Evolutionary conservation across 208 protist genomes (phyloP).

Genomic region (Hexamita inflata): DNA sequence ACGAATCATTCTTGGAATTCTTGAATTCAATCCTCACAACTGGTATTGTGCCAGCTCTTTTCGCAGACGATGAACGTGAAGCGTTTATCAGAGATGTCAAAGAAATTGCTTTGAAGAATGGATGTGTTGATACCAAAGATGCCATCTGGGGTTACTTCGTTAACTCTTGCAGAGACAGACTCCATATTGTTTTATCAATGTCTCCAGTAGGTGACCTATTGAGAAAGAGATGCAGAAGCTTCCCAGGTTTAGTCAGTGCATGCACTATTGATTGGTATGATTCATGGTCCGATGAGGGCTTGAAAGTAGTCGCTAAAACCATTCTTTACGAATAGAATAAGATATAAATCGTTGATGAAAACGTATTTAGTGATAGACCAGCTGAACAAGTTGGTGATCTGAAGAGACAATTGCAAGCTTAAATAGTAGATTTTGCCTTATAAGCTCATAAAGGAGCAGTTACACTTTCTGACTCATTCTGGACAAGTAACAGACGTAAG

Average conservation of each 20-base stretch:
- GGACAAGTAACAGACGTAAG: conserved; percentile 69
- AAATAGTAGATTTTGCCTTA: conserved; percentile 10
- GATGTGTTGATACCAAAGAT: conserved; percentile 69
- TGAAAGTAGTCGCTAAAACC: conserved; percentile 66
- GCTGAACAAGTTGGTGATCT: background rate
- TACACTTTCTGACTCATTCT: conserved; percentile 64
- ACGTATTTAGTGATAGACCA: background rate
- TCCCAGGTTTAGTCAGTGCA: conserved; percentile 83
- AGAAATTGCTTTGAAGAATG: conserved; percentile 62
- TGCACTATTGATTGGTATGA: conserved; percentile 97
- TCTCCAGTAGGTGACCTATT: conserved; percentile 80
- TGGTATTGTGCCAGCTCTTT: conserved; percentile 90
- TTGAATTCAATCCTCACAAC: conserved; percentile 96
- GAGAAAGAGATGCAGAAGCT: conserved; percentile 79
- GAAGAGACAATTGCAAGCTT: background rate
- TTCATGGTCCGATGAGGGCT: conserved; percentile 83
- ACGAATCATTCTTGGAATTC: conserved; percentile 89
- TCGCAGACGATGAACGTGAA: conserved; percentile 87
- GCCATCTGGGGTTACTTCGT: conserved; percentile 88
- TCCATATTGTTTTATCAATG: conserved; percentile 94
- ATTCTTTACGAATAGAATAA: background rate
- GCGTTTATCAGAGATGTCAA: conserved; percentile 67
- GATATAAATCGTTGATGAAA: conserved; percentile 11
- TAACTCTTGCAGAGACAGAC: conserved; percentile 79
- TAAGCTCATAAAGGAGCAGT: conserved; percentile 62